Percentiles rank a stretch among this genome's conserved stretches.
phyloP scores from a whole-genome alignment of 2,329 filamentous ascomycete species.

The Fusarium musae region DNA sequence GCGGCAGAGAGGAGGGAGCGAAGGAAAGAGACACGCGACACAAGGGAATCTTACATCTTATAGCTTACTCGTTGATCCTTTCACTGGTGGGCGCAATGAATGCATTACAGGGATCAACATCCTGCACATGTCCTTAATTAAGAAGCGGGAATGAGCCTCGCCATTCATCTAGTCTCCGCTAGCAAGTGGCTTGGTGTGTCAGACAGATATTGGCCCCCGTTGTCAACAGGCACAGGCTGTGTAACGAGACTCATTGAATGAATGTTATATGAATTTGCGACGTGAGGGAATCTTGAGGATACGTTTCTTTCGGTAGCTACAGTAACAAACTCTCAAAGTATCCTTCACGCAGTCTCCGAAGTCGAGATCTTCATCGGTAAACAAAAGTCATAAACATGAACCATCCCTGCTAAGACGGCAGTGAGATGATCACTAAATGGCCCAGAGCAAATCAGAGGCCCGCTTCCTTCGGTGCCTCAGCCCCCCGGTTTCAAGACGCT shows the following conservation, averaged over 20 bases:
- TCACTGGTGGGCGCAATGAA: background rate
- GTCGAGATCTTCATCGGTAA: too few species aligned
- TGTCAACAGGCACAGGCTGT: background rate
- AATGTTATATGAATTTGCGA: background rate
- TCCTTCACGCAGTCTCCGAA: background rate
- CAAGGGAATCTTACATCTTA: background rate
- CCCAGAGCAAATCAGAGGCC: background rate
- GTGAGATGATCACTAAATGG: background rate
- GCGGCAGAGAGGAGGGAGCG: too few species aligned
- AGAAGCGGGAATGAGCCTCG: background rate
- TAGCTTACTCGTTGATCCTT: background rate
- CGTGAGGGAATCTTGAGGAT: background rate
- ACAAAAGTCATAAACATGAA: background rate
- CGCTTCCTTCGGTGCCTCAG: background rate
- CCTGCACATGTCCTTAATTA: background rate
- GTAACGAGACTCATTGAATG: background rate
- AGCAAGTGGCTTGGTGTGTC: background rate
- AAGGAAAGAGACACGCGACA: background rate
- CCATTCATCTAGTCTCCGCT: background rate
- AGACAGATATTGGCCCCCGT: background rate
- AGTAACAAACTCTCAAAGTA: too few species aligned
- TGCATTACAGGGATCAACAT: background rate
- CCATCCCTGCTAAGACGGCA: background rate
- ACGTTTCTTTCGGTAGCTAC: fast-evolving
- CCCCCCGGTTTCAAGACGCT: background rate